Percentiles rank a stretch among this genome's conserved stretches.
These are phyloP conservation scores for Rhodamnia argentea DNA, from an alignment of 345 rosid species.

Conservation along the genomic window DNA sequence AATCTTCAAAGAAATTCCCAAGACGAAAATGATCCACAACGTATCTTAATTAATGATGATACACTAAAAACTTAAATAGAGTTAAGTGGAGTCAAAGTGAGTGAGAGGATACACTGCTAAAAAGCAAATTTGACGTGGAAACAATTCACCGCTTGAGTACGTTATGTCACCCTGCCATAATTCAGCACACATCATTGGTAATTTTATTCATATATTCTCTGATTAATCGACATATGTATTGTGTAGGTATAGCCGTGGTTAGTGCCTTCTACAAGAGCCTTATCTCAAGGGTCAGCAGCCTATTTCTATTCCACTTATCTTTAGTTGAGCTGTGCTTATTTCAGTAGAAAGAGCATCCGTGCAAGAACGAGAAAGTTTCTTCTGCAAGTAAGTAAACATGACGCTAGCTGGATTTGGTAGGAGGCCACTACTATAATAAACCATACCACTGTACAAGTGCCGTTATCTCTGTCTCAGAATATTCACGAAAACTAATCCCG, in stretches of 20 bases:
- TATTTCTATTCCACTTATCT: background rate
- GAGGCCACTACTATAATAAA: background rate
- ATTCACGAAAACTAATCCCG: background rate
- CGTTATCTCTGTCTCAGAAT: background rate
- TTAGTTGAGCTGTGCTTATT: background rate
- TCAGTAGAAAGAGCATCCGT: background rate
- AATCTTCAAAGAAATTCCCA: background rate
- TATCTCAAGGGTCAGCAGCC: background rate
- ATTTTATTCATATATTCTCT: background rate
- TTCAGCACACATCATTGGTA: background rate
- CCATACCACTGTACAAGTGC: background rate
- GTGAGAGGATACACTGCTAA: background rate
- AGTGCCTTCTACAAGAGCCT: background rate
- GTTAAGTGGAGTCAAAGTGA: background rate
- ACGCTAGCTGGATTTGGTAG: background rate
- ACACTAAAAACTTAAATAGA: background rate
- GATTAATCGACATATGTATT: background rate
- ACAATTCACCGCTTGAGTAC: background rate
- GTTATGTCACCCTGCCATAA: background rate
- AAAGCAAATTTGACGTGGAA: background rate
- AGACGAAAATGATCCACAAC: background rate
- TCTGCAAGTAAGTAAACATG: background rate
- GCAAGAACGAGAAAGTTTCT: background rate
- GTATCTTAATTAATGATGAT: background rate
- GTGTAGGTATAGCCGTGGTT: background rate